Evolutionary conservation across 192 early-diverging fungal species (phyloP).

Genomic region (Gryganskiella cystojenkinii): DNA sequence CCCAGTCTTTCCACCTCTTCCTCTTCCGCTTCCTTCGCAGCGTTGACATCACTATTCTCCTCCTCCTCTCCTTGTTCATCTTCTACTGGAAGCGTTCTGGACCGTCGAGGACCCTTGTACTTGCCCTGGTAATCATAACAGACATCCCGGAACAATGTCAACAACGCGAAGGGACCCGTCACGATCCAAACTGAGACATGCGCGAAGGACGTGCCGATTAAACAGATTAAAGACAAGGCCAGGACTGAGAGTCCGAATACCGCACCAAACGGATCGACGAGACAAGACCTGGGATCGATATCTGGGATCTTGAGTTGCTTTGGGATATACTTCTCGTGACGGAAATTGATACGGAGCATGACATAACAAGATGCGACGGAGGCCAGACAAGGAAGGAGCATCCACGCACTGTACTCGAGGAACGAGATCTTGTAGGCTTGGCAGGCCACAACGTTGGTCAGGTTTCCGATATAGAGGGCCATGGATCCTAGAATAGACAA

Average conservation of each 20-base stretch:
- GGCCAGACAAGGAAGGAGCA: slow-evolving; percentile 77
- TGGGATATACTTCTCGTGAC: slow-evolving; percentile 61
- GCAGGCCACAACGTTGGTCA: slow-evolving; percentile 88
- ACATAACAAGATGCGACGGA: slow-evolving; percentile 64
- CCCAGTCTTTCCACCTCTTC: not conserved
- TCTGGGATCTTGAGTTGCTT: slow-evolving; percentile 53
- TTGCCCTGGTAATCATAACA: slow-evolving; percentile 58
- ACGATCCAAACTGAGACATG: slow-evolving; percentile 80
- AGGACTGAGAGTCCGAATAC: slow-evolving; percentile 69
- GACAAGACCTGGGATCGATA: slow-evolving; percentile 59
- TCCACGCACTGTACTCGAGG: slow-evolving; percentile 85
- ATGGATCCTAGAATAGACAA: slow-evolving; percentile 66
- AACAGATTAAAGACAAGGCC: slow-evolving; percentile 64
- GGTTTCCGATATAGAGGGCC: slow-evolving; percentile 89
- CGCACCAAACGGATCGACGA: slow-evolving; percentile 70
- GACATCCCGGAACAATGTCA: slow-evolving; percentile 70
- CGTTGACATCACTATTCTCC: too few relatives aligned
- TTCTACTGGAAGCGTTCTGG: not conserved
- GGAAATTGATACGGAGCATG: slow-evolving; percentile 63
- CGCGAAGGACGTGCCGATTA: slow-evolving; percentile 77
- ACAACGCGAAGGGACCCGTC: slow-evolving; percentile 79
- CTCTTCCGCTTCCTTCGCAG: too few relatives aligned
- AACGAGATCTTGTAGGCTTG: slow-evolving; percentile 81
- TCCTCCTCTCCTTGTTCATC: too few relatives aligned
- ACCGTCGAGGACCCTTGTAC: slow-evolving; percentile 30